Evolutionary conservation across 495 filamentous ascomycete species (phyloP), one percentile per base, ranked within the genome.

Genomic region (Talaromyces ruber): DNA sequence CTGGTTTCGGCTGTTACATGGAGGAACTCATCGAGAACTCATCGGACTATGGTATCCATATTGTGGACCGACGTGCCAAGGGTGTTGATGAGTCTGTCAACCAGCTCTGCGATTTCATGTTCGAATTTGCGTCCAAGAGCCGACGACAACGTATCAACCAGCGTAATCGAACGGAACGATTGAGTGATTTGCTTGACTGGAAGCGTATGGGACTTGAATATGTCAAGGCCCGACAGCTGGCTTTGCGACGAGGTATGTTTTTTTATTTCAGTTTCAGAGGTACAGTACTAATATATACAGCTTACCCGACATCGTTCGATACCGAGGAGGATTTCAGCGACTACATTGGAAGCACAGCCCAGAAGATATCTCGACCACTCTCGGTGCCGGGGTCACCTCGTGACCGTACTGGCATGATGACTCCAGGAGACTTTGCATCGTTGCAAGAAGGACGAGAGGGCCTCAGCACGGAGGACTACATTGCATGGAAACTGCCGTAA

Each of bases 141-240:
- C 86, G 92, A 62, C 85, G 94, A 37, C 94, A 98, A 72, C 88
- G 94, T 22, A 98, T 98, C 79, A 98, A 98, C 78, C 95, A 97
- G 77, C 85, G 94, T 18, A 98, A 98, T 77, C 86, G 94, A n/a
- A 98, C 95, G 0, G 94, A 98, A 76, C 85, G 94, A 24, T 77
- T 98, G 56, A 95, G 92, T 66, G 94, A 98, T 71, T 80, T 98
- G 30, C 79, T 98, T 53, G 94, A 98, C 74, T 98, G 94, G 94
- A 98, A 98, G 81, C 82, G 94, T 45, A 98, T 98, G 94, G 94
- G 94, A 11, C 85, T 97, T 89, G 94, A 98, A 73, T 98, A 98
- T 66, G 90, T 97, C 75, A 98, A 98, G 77, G 94, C 94, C 34
- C 85, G 94, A 37, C 95, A 98, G 74, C 74, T 98, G 62, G 94